phyloP scores from a whole-genome alignment of 768 basidiomycete species.

The Rhodotorula taiwanensis region DNA sequence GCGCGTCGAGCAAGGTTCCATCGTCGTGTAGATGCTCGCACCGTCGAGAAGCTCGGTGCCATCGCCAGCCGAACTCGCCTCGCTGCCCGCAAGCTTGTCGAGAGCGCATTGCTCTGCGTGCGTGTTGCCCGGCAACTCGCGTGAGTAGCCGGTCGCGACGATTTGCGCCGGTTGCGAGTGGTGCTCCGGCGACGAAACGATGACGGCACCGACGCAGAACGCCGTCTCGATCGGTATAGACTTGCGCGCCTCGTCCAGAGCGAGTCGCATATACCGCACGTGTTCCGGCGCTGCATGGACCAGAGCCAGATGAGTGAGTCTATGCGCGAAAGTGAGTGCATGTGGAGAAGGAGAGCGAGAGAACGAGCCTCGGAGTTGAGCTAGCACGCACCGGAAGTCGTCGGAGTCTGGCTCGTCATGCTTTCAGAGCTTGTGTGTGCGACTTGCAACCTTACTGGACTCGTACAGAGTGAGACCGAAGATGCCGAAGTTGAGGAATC shows the following conservation, averaged over 20 bases:
- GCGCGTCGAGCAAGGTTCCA: conserved; percentile 90
- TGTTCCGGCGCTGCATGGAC: conserved; percentile 37
- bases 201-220: conserved; percentile 84
- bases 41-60: conserved; percentile 49
- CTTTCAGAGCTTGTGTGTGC: too few relatives aligned
- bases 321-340: background rate
- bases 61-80: background rate
- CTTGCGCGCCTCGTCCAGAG: conserved; percentile 64
- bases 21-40: conserved; percentile 81
- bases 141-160: conserved; percentile 74
- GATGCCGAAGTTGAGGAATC: too few relatives aligned
- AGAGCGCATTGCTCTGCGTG: conserved; percentile 96
- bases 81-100: conserved; percentile 52
- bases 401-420: background rate
- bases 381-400: background rate
- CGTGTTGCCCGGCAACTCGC: conserved; percentile 87
- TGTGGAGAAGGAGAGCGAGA: background rate
- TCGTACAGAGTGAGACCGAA: too few relatives aligned
- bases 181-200: conserved; percentile 43
- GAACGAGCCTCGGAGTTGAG: conserved; percentile 1
- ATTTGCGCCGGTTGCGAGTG: conserved; percentile 40
- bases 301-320: background rate
- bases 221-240: conserved; percentile 65
- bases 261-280: conserved; percentile 54
- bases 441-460: too few relatives aligned